Evolutionary conservation across 768 basidiomycete species (phyloP).

Genomic region (Panus rudis): DNA sequence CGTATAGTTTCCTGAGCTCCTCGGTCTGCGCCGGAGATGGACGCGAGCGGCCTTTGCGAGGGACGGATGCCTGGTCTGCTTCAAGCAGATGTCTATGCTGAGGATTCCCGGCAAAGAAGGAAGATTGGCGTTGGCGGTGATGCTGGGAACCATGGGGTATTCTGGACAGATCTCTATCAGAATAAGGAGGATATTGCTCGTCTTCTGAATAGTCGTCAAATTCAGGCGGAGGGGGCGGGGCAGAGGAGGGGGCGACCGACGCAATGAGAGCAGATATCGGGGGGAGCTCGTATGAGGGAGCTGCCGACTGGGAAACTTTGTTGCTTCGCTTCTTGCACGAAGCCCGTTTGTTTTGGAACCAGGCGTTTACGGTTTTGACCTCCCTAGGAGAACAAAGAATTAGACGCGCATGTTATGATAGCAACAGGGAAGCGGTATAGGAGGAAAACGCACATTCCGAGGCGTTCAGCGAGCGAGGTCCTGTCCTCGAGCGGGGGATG

Average conservation of each 20-base stretch:
- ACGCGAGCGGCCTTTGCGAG: conserved; percentile 56
- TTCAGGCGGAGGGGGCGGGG: conserved; percentile 29
- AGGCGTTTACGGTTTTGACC: conserved; percentile 78
- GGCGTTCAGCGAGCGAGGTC: conserved; percentile 57
- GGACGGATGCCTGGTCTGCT: conserved; percentile 31
- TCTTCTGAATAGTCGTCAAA: conserved; percentile 43
- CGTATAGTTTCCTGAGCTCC: conserved; percentile 61
- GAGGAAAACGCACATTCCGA: conserved; percentile 61
- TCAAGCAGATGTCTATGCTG: conserved; percentile 48
- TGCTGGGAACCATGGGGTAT: conserved; percentile 11
- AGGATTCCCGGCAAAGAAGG: conserved; percentile 40
- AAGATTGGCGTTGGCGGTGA: conserved; percentile 23
- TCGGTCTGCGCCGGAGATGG: conserved; percentile 61
- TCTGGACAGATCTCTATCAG: conserved; percentile 11
- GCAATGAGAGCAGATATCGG: conserved; percentile 37
- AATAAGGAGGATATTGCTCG: conserved; percentile 30
- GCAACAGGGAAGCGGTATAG: conserved; percentile 9
- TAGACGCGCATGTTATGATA: conserved; percentile 10
- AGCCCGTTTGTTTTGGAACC: conserved; percentile 84
- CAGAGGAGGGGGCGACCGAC: conserved; percentile 27
- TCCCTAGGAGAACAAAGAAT: conserved; percentile 43
- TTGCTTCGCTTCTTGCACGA: conserved; percentile 68
- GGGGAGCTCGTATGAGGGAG: conserved; percentile 28
- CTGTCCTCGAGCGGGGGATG: conserved; percentile 69
- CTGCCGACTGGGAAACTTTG: conserved; percentile 23